Evolutionary conservation across 768 basidiomycete genomes (phyloP), one percentile per base, ranked within the genome.

Genomic region (Kwoniella heveanensis): DNA sequence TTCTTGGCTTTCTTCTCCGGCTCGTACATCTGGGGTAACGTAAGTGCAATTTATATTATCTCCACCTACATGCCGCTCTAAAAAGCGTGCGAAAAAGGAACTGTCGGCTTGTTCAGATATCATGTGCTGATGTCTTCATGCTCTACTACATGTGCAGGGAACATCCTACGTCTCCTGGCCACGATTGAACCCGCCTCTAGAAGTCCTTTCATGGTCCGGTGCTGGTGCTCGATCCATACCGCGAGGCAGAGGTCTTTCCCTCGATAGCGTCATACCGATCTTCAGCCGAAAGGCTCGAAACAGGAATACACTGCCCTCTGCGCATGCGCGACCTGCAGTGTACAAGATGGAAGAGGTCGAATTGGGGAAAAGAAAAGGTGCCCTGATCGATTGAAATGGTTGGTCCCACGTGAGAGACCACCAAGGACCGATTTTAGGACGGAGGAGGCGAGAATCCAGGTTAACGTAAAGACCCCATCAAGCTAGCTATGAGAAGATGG

Each of bases 131-230:
- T 49, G 17, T 25, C 22, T 37, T 32, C 32, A 2, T 27, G 13
- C 26, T 2, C 30, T 6, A 1, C 27, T n/a, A 7, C 68, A 88
- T 72, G 79, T 85, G n/a, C 85, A 95, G 79, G 95, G 94, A 37
- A 87, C 94, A 67, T 90, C 92, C 65, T 99, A 96, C 77, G 95
- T 99, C 58, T 86, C 90, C 17, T 97, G 93, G 91, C 96, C 96
- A 13, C 86, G 88, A 12, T 84, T 99, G 58, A 85, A 90, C 67
- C 89, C 91, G 0, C 87, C 88, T 3, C 82, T 83, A 27, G 90
- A 92, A 60, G 83, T 88, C 55, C 88, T 98, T 60, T 87, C 90
- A 74, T 99, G 97, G 79, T 83, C 85, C 52, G 96, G 96, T 17
- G 89, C 92, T 32, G 94, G 93, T 4, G 92, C 85, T 83, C 88